Conservation (phyloP, 2,329 filamentous ascomycete genomes). For the Diaporthe eres region DNA sequence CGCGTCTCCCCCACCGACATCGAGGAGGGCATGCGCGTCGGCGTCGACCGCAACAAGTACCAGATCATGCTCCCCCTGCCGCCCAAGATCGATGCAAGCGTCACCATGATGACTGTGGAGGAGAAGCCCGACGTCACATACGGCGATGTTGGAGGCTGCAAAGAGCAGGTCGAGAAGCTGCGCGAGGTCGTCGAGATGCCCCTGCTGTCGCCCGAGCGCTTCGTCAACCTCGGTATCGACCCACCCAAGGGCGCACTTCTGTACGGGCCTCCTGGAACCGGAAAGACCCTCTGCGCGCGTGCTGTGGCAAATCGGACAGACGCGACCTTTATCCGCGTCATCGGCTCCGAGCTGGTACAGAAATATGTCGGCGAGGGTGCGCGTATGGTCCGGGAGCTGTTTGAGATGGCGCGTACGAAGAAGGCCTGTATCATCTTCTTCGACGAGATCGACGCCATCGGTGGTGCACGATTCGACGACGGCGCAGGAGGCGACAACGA, state of each 20-base stretch:
- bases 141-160: conserved; percentile 98
- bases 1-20: conserved; percentile 98
- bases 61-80: conserved; percentile 97
- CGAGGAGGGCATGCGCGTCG: conserved; percentile 98
- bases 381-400: conserved; percentile 97
- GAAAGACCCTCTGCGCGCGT: conserved; percentile 97
- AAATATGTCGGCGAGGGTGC: conserved; percentile 99
- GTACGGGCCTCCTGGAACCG: conserved; percentile 97
- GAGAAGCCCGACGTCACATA: conserved; percentile 99
- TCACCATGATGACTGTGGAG: conserved; percentile 99
- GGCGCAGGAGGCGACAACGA: conserved; percentile 98
- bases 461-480: conserved; percentile 95
- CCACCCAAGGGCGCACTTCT: conserved; percentile 97
- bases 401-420: conserved; percentile 99
- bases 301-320: conserved; percentile 98
- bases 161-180: conserved; percentile 99
- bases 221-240: conserved; percentile 98
- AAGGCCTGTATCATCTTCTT: conserved; percentile 99
- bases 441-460: conserved; percentile 97
- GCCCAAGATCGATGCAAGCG: conserved; percentile 98
- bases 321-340: conserved; percentile 98
- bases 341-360: conserved; percentile 96
- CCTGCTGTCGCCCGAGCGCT: conserved; percentile 93
- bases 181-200: conserved; percentile 99
- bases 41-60: conserved; percentile 99